phyloP scores from a whole-genome alignment of 2,329 filamentous ascomycete genomes.

The Aspergillus amoenus region DNA sequence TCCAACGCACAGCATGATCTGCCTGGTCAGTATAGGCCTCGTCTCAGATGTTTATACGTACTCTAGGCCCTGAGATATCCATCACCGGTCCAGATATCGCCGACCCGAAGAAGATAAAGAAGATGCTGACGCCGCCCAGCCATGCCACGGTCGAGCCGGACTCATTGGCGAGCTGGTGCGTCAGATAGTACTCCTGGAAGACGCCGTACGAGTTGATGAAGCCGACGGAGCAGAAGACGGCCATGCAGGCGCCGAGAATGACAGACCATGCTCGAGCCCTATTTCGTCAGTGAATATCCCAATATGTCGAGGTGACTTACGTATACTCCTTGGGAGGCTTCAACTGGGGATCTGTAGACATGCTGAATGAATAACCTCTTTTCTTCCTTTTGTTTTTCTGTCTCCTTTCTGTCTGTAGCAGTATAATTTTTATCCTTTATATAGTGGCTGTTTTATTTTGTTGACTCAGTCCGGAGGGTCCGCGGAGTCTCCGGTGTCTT shows the following conservation, averaged over 20 bases:
- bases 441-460: too few relatives aligned
- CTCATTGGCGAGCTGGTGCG: constrained; percentile 23
- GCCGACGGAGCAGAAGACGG: constrained; percentile 38
- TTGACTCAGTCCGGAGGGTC: neutral
- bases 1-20: constrained; percentile 30
- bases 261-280: constrained; percentile 29
- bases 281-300: neutral
- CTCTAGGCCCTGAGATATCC: constrained; percentile 33
- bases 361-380: too few relatives aligned
- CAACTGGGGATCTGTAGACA: neutral
- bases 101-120: constrained; percentile 33
- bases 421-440: too few relatives aligned
- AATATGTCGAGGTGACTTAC: constrained; percentile 10
- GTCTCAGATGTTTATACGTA: constrained; percentile 4
- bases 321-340: constrained; percentile 24
- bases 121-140: constrained; percentile 33
- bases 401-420: neutral
- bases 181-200: constrained; percentile 35
- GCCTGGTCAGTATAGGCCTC: neutral
- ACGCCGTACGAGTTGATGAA: constrained; percentile 41
- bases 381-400: neutral
- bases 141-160: constrained; percentile 34
- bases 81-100: constrained; percentile 28
- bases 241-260: constrained; percentile 30
- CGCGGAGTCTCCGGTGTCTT: constrained; percentile 21